Evolutionary conservation across 495 filamentous ascomycete species (phyloP).

Genomic region (Aspergillus baeticus): DNA sequence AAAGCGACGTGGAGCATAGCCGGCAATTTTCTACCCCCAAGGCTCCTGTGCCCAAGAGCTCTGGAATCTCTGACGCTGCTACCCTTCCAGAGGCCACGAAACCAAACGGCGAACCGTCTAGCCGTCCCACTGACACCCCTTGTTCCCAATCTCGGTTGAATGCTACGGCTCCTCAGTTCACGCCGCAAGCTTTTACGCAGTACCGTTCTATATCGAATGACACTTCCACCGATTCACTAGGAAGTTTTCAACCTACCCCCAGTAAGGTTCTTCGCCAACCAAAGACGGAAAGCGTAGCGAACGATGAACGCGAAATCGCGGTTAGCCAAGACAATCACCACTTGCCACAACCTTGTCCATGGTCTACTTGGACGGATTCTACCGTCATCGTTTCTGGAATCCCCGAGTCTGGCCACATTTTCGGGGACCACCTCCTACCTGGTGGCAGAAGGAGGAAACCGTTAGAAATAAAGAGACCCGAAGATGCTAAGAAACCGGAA

Average conservation of each 20-base stretch:
- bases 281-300: background rate
- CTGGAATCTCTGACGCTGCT: background rate
- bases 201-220: constrained; percentile 1
- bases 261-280: background rate
- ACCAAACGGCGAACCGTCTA: background rate
- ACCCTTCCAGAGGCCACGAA: background rate
- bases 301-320: background rate
- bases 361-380: background rate
- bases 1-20: background rate
- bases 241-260: background rate
- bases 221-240: constrained; percentile 1
- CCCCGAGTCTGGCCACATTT: background rate
- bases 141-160: constrained; percentile 10
- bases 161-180: constrained; percentile 10
- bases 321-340: background rate
- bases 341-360: background rate
- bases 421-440: constrained; percentile 17
- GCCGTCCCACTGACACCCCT: background rate
- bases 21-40: background rate
- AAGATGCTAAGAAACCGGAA: background rate
- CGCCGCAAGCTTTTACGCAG: background rate
- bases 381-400: background rate
- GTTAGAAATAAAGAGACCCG: too few species aligned
- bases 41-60: background rate
- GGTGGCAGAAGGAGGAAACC: background rate